Base-by-base conservation (phyloP, 2,329 filamentous ascomycete genomes). In the Alternaria solani region DNA sequence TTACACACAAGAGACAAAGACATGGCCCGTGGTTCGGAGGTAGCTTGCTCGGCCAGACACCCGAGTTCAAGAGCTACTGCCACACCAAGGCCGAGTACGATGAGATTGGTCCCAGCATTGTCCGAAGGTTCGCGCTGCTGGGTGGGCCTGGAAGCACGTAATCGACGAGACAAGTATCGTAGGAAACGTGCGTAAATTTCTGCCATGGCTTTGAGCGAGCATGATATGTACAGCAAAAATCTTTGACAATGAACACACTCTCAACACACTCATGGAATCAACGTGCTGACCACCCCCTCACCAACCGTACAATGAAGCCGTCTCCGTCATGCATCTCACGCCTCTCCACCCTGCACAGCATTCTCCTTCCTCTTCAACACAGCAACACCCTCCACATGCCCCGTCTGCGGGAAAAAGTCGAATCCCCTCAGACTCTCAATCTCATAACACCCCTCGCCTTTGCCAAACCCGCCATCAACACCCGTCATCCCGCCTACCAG, bases 1-100 rank as follows among this genome's bases (percentile, higher is more conserved):
- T 99, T 70, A 92, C 93, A 47, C 95, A 99, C 85, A 97, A 97
- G 87, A 87, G 95, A 78, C 95, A 99, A 86, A 87, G 94, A 76
- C 94, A 99, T 78, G 95, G 95, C 18, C 95, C 95, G 32, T 99
- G 95, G 95, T 99, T 99, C 78, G 95, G 95, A 79, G 95, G 95
- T 71, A 97, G 93, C 82, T 85, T 99, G 81, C 85, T 99, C 62
- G 96, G 94, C 56, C 94, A 98, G 84, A 99, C 95, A 7, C 94
- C 96, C 5, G 96, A 99, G 81, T 99, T 99, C 86, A 89, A 93
- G 79, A 97, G 93, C 76, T 99, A 98, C 83, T 99, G 95, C 84
- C 96, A 99, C 81, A 99, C 82, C 18, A 84, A 84, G 77, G 79
- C 79, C 8, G 77, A 80, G 64, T 97, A 97, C 78, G 92, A 97